A percentile compares a stretch with the other conserved stretches of the same genome.
Conservation (phyloP, 495 filamentous ascomycete species). For the Trichoderma asperelloides region DNA sequence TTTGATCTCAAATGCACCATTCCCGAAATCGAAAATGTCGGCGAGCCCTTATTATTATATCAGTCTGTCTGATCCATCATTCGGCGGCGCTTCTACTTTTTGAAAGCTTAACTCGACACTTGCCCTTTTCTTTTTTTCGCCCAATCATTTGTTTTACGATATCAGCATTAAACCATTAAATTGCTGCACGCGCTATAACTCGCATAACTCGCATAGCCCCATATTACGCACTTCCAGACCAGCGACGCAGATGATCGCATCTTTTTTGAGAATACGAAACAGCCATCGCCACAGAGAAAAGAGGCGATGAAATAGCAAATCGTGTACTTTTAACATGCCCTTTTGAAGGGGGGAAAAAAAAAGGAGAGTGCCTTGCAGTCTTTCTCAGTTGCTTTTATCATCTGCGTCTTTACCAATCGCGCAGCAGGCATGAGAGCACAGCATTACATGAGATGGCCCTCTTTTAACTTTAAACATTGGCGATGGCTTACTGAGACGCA, state of each 20-base stretch:
- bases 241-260: conserved; percentile 1
- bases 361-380: neutral
- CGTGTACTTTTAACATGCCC: neutral
- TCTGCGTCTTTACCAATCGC: neutral
- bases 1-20: conserved; percentile 99
- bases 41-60: conserved; percentile 92
- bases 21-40: conserved; percentile 94
- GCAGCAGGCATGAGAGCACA: neutral
- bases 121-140: neutral
- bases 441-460: too few relatives aligned
- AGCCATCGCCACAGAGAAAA: neutral
- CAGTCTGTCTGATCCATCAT: conserved; percentile 52
- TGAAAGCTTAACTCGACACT: neutral
- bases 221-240: neutral
- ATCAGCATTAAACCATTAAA: neutral
- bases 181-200: neutral
- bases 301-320: neutral
- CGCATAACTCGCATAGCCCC: neutral
- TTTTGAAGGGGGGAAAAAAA: too few relatives aligned
- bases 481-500: too few relatives aligned
- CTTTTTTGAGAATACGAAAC: neutral
- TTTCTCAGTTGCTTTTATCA: neutral
- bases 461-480: too few relatives aligned
- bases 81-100: neutral
- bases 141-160: neutral